Evolutionary conservation across 2,329 filamentous ascomycete species (phyloP), one percentile per base, ranked within the genome.

Genomic region (Helotiales sp.): DNA sequence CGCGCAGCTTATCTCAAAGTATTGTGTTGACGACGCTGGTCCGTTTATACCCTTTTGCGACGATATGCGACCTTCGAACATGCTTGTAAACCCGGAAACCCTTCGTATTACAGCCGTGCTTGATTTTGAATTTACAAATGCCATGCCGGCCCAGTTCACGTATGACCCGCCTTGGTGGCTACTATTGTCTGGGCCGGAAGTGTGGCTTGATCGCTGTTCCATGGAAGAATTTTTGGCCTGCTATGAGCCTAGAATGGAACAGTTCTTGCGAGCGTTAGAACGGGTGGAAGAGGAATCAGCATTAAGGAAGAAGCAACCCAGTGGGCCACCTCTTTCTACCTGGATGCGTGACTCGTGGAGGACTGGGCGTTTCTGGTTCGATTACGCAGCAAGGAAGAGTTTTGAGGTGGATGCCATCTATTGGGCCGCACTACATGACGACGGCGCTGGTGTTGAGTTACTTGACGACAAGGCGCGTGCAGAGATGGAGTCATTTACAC

Each of bases 191-290:
- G 58, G 61, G 61, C 69, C 72, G 45, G 69, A 72, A 34, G 40
- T 67, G 58, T 67, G 72, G 64, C 61, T 67, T 45, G 47, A 64
- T 34, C 60, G 63, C 37, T 22, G 45, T 28, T 49, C 54, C 45
- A 69, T 64, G 49, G 34, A 65, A 57, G 60, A 66, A 80, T 97
- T 93, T 77, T 90, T 90, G 84, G 96, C 96, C 85, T 91, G 90
- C 70, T 87, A 86, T 79, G 92, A 96, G 45, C 88, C 91, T 83
- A 97, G 93, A 0, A 89, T 92, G 72, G 98, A 81, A 64, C 67
- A 69, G 67, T 69, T 69, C 61, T 49, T 69, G 37, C 60, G 40
- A 57, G 67, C 67, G 54, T 26, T 69, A 50, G 67, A 69, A 60
- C 67, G 67, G 32, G 61, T 67, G 32, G 64, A 67, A 61, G 45